A percentile compares a stretch with the other conserved stretches of the same genome.
These are phyloP conservation scores for Rasamsonia emersonii DNA, from an alignment of 2,329 filamentous ascomycete species.

Conservation along the genomic window DNA sequence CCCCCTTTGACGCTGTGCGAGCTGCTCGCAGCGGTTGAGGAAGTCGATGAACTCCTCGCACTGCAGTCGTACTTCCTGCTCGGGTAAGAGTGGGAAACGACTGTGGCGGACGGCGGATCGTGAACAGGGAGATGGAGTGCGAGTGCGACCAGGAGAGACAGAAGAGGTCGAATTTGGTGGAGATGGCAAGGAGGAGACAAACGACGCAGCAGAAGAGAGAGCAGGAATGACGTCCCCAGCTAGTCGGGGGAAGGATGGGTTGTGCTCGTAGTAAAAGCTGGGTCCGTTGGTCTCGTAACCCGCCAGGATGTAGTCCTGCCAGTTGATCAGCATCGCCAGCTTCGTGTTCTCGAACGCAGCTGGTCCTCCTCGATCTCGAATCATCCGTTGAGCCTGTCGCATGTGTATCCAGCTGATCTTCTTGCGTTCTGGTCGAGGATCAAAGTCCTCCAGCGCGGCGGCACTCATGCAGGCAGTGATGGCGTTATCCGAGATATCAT, in stretches of 20 bases:
- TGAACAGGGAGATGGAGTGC: conserved; percentile 5
- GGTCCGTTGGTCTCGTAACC: conserved; percentile 28
- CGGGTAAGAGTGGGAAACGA: conserved; percentile 11
- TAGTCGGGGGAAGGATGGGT: conserved; percentile 8
- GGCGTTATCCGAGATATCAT: conserved; percentile 28
- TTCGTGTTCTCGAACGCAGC: conserved; percentile 27
- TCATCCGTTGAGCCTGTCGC: conserved; percentile 31
- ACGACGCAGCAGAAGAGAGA: conserved; percentile 3
- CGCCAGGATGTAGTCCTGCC: conserved; percentile 34
- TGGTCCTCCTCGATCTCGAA: conserved; percentile 28
- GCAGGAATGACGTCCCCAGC: conserved; percentile 3
- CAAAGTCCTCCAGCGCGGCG: conserved; percentile 32
- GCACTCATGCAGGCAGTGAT: conserved; percentile 33
- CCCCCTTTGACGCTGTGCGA: conserved; percentile 21
- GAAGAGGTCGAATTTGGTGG: conserved; percentile 31
- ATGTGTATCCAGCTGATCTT: conserved; percentile 33
- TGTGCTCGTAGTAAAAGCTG: conserved; percentile 27
- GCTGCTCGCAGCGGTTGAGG: conserved; percentile 28
- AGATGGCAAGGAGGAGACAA: conserved; percentile 14
- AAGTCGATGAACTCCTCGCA: conserved; percentile 31
- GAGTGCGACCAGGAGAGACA: conserved; percentile 1
- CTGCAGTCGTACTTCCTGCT: conserved; percentile 26
- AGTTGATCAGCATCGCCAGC: conserved; percentile 33
- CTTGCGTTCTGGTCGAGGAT: conserved; percentile 29
- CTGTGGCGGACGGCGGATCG: conserved; percentile 5